A percentile compares a stretch with the other conserved stretches of the same genome.
phyloP scores from a whole-genome alignment of 2,329 filamentous ascomycete species.

The Fusarium napiforme region DNA sequence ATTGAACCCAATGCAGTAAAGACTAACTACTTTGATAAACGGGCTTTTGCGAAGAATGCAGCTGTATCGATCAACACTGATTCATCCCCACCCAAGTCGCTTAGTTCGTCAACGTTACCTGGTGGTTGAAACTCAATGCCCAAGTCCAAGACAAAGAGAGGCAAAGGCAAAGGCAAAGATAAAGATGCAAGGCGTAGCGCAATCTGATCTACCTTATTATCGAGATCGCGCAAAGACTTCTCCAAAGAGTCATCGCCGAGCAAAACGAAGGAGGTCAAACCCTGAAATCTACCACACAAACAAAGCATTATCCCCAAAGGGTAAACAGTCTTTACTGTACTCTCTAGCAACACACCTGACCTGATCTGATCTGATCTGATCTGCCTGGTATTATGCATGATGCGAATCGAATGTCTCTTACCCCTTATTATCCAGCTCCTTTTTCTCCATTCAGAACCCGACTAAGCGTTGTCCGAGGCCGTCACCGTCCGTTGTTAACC shows the following conservation, averaged over 20 bases:
- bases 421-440: not conserved
- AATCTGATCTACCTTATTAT: not conserved
- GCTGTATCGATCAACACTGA: slow-evolving; percentile 12
- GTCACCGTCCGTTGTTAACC: slow-evolving; percentile 4
- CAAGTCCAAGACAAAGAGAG: not conserved
- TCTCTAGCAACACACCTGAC: not conserved
- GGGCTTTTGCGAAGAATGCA: not conserved
- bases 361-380: not conserved
- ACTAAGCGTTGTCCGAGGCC: slow-evolving; percentile 1
- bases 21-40: not conserved
- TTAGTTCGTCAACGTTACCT: not conserved
- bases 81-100: slow-evolving; percentile 13
- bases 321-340: not conserved
- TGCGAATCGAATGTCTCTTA: not conserved
- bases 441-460: slow-evolving; percentile 1
- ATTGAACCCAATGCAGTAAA: not conserved
- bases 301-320: not conserved
- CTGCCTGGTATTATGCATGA: not conserved
- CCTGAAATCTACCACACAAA: not conserved
- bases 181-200: not conserved
- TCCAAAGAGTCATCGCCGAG: slow-evolving; percentile 10
- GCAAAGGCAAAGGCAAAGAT: not conserved
- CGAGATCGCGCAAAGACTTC: not conserved
- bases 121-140: not conserved
- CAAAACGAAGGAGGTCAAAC: not conserved